These are phyloP conservation scores for Colletotrichum sp. DNA, from an alignment of 2,329 filamentous ascomycete genomes.

Conservation along the genomic window DNA sequence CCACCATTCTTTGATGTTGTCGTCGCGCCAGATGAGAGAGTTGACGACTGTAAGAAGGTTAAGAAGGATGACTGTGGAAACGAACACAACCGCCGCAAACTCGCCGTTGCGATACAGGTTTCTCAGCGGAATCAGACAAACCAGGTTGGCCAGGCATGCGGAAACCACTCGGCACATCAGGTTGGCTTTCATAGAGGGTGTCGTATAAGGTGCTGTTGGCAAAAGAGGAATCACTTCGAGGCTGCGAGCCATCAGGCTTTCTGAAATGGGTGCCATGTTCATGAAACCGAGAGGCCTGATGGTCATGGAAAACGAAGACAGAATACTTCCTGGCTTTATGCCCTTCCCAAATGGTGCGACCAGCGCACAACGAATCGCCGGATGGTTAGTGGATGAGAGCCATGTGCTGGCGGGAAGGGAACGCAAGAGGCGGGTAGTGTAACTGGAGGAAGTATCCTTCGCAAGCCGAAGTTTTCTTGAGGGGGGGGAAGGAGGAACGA, in stretches of 20 bases:
- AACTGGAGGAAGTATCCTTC: not conserved
- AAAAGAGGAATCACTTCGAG: not conserved
- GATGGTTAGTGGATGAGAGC: not conserved
- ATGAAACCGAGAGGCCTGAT: not conserved
- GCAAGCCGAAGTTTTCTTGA: not conserved
- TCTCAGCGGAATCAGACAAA: conserved; percentile 56
- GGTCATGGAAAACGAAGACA: not conserved
- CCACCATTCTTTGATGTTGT: conserved; percentile 57
- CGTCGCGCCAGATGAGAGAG: conserved; percentile 57
- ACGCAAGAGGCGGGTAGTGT: not conserved
- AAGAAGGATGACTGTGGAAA: conserved; percentile 47
- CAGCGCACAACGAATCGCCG: not conserved
- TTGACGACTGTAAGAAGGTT: conserved; percentile 57
- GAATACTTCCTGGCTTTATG: not conserved
- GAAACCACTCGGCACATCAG: conserved; percentile 54
- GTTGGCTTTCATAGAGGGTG: conserved; percentile 45
- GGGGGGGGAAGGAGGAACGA: not conserved
- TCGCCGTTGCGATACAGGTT: conserved; percentile 59
- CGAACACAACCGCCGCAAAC: conserved; percentile 56
- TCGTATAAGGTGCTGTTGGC: conserved; percentile 12
- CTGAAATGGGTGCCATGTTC: not conserved
- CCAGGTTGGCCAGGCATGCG: conserved; percentile 46
- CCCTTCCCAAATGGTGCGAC: not conserved
- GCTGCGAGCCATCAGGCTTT: not conserved
- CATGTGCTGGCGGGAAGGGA: not conserved